Evolutionary conservation across 768 basidiomycete genomes (phyloP), one percentile per base, ranked within the genome.

Genomic region (Mycena floridula): DNA sequence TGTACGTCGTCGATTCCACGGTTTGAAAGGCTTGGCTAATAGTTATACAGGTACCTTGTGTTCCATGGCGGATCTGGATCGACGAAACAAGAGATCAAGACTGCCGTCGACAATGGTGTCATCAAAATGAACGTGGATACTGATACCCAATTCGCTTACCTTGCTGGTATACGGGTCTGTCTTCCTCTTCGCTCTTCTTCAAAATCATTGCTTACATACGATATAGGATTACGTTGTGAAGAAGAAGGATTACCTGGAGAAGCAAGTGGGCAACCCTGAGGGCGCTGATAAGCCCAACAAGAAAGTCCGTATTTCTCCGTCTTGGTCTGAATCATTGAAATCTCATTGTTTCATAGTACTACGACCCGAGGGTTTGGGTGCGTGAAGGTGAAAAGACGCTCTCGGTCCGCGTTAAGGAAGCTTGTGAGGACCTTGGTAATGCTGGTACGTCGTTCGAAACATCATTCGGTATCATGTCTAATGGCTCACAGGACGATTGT

Each of bases 31-130:
- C n/a, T 51, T 50, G 25, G 44, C 11, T 32, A 21, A 20, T 44
- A 7, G n/a, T 47, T 23, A 12, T 18, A 3, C 42, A 91, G 90
- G 55, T 97, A 85, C 81, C 89, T 98, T 50, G 96, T 98, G 66
- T 99, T 98, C 92, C 96, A 99, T 72, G 96, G 96, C 67, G 96
- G 96, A 52, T 98, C 96, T 43, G 96, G 96, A 37, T 98, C 96
- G 25, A 82, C 88, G 54, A 91, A 91, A 69, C 86, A 94, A 38
- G 96, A 99, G 69, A 99, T 98, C 70, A 74, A 72, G 56, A 90
- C 84, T 38, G 95, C 94, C 46, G 96, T 98, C 53, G 59, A 68
- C 42, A 77, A 94, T 63, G 95, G 95, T 58, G 95, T 96, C 32
- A 84, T 98, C 62, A 99, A 99, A 77, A 98, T 98, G 94, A 97